Evolutionary conservation across 2,329 filamentous ascomycete species (phyloP).

Genomic region (Alternaria ethzedia): DNA sequence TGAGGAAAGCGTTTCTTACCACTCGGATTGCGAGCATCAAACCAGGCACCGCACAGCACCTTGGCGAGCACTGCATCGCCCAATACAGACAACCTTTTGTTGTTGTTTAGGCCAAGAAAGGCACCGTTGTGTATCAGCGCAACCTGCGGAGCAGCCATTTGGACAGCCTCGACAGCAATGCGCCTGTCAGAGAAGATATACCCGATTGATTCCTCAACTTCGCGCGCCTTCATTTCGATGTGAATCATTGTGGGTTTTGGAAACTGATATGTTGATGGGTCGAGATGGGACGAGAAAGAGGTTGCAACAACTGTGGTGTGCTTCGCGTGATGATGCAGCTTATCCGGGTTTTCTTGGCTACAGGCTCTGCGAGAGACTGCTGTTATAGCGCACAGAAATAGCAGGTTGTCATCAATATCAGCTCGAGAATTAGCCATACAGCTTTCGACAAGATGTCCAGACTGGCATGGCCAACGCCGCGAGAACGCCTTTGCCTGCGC

Average conservation of each 20-base stretch:
- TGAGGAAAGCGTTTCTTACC: slow-evolving; percentile 2
- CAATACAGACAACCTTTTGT: slow-evolving; percentile 16
- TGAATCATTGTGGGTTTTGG: not conserved
- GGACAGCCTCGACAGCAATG: slow-evolving; percentile 16
- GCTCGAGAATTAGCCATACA: not conserved
- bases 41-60: slow-evolving; percentile 19
- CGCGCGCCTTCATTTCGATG: not conserved
- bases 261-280: not conserved
- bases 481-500: not conserved
- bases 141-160: slow-evolving; percentile 13
- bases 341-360: not conserved
- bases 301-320: not conserved
- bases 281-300: not conserved
- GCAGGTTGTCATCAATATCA: no score
- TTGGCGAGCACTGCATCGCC: slow-evolving; percentile 14
- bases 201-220: slow-evolving; percentile 8
- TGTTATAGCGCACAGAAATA: not conserved
- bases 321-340: not conserved
- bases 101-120: slow-evolving; percentile 1
- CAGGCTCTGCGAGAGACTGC: not conserved
- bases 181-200: slow-evolving; percentile 17
- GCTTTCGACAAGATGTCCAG: not conserved
- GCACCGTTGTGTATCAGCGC: not conserved
- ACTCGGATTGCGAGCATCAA: not conserved
- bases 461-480: not conserved